Percentiles rank a stretch among this genome's conserved stretches.
Evolutionary conservation across 164 flowering plant species (phyloP).

Genomic region (Tinospora cordifolia): DNA sequence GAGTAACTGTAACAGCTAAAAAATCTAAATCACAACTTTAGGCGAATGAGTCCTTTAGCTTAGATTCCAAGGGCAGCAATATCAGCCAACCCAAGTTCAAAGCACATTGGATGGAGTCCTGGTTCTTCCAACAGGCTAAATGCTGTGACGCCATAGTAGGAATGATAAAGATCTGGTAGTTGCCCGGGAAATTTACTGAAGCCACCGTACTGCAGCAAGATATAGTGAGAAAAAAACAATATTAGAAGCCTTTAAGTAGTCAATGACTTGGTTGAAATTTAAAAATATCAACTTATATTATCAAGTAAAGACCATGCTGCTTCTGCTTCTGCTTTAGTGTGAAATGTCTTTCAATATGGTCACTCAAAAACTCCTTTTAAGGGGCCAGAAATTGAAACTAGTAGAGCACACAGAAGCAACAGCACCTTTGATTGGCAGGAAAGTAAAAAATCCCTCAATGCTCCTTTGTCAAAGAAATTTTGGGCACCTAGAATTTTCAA

Average conservation of each 20-base stretch:
- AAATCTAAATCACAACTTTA: background rate
- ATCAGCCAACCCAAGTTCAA: conserved; percentile 61
- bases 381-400: background rate
- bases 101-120: conserved; percentile 43
- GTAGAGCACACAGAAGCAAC: conserved; percentile 7
- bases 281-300: background rate
- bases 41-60: too few relatives aligned
- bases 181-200: conserved; percentile 72
- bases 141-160: conserved; percentile 73
- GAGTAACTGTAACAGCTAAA: background rate
- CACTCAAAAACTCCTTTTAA: too few relatives aligned
- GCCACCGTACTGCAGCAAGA: conserved; percentile 67
- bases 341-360: too few relatives aligned
- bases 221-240: conserved; percentile 6
- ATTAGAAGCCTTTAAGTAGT: background rate
- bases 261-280: background rate
- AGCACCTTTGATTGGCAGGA: conserved; percentile 71
- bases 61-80: conserved; percentile 34
- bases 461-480: conserved; percentile 45
- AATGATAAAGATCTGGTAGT: conserved; percentile 83
- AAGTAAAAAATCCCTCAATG: conserved; percentile 53
- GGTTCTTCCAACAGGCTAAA: conserved; percentile 80
- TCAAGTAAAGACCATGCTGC: background rate
- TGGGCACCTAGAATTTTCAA: conserved; percentile 59
- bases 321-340: too few relatives aligned